Evolutionary conservation across 192 early-diverging fungal genomes (phyloP).

Genomic region (Backusella circina): DNA sequence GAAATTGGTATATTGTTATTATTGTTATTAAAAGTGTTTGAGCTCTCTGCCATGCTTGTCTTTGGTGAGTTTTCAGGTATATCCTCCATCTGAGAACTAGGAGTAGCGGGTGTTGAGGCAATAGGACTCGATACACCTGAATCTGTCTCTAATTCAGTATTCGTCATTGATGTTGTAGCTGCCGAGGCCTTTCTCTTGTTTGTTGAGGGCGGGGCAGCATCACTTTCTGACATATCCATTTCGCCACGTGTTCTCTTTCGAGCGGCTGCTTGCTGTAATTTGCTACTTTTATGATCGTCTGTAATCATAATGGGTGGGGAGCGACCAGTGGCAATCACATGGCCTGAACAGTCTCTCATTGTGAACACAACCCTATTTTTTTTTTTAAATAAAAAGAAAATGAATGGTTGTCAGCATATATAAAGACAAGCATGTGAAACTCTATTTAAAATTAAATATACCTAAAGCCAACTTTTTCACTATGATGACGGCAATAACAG

Average conservation of each 20-base stretch:
- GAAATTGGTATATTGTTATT: not conserved
- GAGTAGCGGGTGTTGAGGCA: slow-evolving; percentile 34
- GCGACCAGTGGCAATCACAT: slow-evolving; percentile 64
- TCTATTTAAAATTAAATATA: slow-evolving; percentile 25
- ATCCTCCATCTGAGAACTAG: slow-evolving; percentile 23
- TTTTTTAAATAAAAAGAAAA: not conserved
- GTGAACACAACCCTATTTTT: slow-evolving; percentile 71
- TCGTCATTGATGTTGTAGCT: not conserved
- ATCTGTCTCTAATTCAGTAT: slow-evolving; percentile 25
- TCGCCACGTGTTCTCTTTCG: slow-evolving; percentile 50
- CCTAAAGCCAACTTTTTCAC: slow-evolving; percentile 82
- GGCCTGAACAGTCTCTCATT: slow-evolving; percentile 52
- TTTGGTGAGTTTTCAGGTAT: not conserved
- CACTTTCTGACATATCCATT: slow-evolving; percentile 26
- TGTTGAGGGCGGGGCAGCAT: not conserved
- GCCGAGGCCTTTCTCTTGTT: not conserved
- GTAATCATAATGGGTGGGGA: slow-evolving; percentile 87
- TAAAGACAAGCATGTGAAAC: not conserved
- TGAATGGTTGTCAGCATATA: not conserved
- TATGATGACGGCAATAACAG: slow-evolving; percentile 86
- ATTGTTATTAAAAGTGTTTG: not conserved
- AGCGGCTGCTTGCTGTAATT: slow-evolving; percentile 43
- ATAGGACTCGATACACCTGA: slow-evolving; percentile 37
- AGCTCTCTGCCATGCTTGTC: not conserved
- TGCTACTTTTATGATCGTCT: slow-evolving; percentile 85